phyloP scores from a whole-genome alignment of 345 rosid genomes.

The Populus tremula region DNA sequence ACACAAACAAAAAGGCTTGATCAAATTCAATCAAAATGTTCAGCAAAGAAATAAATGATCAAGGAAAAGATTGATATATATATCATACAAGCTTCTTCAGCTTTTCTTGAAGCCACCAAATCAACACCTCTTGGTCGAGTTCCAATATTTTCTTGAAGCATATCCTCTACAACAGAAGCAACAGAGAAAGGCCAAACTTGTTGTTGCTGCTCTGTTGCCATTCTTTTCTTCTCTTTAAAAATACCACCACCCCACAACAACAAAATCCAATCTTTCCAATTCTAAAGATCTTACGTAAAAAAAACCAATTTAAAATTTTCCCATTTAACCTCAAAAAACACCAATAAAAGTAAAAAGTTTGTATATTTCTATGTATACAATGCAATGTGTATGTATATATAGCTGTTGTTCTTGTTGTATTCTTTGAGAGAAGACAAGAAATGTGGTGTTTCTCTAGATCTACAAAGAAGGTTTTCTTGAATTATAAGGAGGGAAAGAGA shows the following conservation, averaged over 20 bases:
- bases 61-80: neutral
- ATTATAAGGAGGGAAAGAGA: conserved; percentile 12
- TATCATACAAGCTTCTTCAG: conserved; percentile 71
- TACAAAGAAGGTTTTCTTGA: neutral
- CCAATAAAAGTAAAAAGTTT: neutral
- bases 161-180: conserved; percentile 70
- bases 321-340: conserved; percentile 11
- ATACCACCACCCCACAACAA: neutral
- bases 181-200: conserved; percentile 42
- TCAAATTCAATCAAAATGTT: conserved; percentile 2
- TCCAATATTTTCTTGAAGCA: conserved; percentile 57
- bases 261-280: neutral
- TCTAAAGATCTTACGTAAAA: neutral
- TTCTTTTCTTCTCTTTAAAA: conserved; percentile 14
- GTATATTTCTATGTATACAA: neutral
- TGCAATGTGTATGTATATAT: neutral
- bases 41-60: conserved; percentile 4
- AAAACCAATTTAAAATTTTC: neutral
- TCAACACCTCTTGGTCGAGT: conserved; percentile 36
- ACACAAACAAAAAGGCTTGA: neutral
- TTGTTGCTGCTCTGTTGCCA: conserved; percentile 48
- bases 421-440: neutral
- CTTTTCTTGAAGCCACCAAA: conserved; percentile 49
- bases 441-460: neutral
- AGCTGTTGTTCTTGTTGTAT: neutral